Percentiles rank a stretch among this genome's conserved stretches.
Evolutionary conservation across 108 stramenopile species (phyloP).

Genomic region (Seminavis robusta): DNA sequence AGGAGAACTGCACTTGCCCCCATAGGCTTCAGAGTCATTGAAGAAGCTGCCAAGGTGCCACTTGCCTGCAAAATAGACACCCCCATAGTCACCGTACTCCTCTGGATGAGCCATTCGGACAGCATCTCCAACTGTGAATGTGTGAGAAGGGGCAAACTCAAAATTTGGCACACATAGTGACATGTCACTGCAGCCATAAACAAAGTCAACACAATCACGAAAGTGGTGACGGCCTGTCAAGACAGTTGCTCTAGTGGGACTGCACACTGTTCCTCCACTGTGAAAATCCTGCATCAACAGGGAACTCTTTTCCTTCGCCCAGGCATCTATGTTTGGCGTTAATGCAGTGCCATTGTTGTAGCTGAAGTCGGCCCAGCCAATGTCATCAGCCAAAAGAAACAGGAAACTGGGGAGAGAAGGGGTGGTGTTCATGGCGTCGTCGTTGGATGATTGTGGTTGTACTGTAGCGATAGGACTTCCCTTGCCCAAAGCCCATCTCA

Average conservation of each 20-base stretch:
- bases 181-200: conserved; percentile 33
- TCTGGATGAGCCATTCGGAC: conserved; percentile 10
- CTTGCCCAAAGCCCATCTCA: no score
- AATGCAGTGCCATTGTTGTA: conserved; percentile 35
- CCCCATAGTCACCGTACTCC: conserved; percentile 7
- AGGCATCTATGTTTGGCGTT: conserved; percentile 35
- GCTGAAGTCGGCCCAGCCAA: conserved; percentile 40
- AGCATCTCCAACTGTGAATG: conserved; percentile 28
- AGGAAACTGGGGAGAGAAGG: conserved; percentile 27
- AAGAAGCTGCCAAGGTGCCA: conserved; percentile 34
- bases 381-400: conserved; percentile 35
- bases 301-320: conserved; percentile 15
- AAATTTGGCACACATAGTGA: conserved; percentile 12
- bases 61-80: conserved; percentile 24
- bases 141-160: conserved; percentile 24
- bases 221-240: conserved; percentile 31
- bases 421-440: no score
- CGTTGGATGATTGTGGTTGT: no score
- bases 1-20: conserved; percentile 19
- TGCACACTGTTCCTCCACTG: conserved; percentile 29
- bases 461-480: no score
- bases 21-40: conserved; percentile 23
- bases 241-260: conserved; percentile 32
- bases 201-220: conserved; percentile 37
- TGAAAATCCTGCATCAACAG: conserved; percentile 28